Percentiles rank a stretch among this genome's conserved stretches.
These are phyloP conservation scores for Suhomyces kunorum DNA, from an alignment of 1,139 yeast species.

Conservation along the genomic window DNA sequence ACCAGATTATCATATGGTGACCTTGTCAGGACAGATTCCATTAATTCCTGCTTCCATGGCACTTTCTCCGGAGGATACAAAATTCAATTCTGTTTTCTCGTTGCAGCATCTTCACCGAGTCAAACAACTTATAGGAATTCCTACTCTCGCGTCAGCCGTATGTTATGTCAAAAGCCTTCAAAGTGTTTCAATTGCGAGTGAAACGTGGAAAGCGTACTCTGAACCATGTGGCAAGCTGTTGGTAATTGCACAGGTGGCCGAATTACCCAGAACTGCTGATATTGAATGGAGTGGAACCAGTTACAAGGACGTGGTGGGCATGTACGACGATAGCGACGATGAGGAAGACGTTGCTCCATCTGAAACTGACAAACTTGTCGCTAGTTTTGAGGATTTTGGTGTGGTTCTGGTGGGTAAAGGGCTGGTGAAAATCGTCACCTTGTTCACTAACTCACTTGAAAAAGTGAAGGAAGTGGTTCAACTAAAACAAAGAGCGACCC, in stretches of 20 bases:
- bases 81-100: slow-evolving; percentile 48
- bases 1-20: slow-evolving; percentile 47
- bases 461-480: slow-evolving; percentile 14
- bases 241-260: slow-evolving; percentile 57
- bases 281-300: slow-evolving; percentile 80
- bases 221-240: slow-evolving; percentile 28
- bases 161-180: slow-evolving; percentile 52
- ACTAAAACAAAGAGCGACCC: slow-evolving; percentile 5
- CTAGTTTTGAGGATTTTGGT: slow-evolving; percentile 5
- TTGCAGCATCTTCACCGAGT: slow-evolving; percentile 76
- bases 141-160: slow-evolving; percentile 45
- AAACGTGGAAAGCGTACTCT: slow-evolving; percentile 42
- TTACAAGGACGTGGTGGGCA: slow-evolving; percentile 36
- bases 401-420: slow-evolving; percentile 10
- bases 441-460: slow-evolving; percentile 22
- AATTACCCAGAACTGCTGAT: slow-evolving; percentile 67
- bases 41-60: slow-evolving; percentile 72
- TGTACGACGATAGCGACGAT: slow-evolving; percentile 46
- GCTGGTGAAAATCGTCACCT: slow-evolving; percentile 8
- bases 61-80: slow-evolving; percentile 27
- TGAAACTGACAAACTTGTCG: slow-evolving; percentile 1
- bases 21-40: slow-evolving; percentile 92
- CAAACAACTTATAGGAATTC: slow-evolving; percentile 52
- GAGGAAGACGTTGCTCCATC: slow-evolving; percentile 21
- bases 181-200: slow-evolving; percentile 29